Evolutionary conservation across 805 yeast genomes (phyloP).

Genomic region (Torulaspora quercuum): DNA sequence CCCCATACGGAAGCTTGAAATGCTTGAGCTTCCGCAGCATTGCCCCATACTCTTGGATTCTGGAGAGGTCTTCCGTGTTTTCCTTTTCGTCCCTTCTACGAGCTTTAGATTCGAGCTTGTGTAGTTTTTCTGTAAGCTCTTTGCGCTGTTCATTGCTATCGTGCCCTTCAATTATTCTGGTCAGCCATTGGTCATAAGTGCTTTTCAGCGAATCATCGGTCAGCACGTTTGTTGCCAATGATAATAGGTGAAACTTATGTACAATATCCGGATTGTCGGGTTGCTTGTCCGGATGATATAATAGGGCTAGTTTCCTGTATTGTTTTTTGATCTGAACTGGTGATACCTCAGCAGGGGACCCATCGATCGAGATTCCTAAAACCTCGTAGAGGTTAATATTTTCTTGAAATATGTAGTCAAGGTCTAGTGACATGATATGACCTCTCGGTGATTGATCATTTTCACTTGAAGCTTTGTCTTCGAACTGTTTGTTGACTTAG

Average conservation of each 20-base stretch:
- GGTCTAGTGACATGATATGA: slow-evolving; percentile 15
- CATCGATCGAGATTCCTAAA: slow-evolving; percentile 43
- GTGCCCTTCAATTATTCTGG: not conserved
- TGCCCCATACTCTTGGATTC: slow-evolving; percentile 29
- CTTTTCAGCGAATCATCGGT: slow-evolving; percentile 18
- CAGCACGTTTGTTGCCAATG: slow-evolving; percentile 29
- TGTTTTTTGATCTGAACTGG: slow-evolving; percentile 19
- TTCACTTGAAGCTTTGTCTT: too few species aligned
- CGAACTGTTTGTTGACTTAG: too few species aligned
- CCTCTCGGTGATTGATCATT: too few species aligned
- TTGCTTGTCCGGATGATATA: slow-evolving; percentile 32
- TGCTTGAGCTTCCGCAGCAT: slow-evolving; percentile 29
- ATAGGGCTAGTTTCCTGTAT: slow-evolving; percentile 25
- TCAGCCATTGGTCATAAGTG: slow-evolving; percentile 28
- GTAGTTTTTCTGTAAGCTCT: slow-evolving; percentile 10
- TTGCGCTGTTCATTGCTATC: slow-evolving; percentile 4
- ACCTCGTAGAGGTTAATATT: slow-evolving; percentile 40
- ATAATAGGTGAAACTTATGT: slow-evolving; percentile 28
- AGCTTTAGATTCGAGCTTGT: slow-evolving; percentile 7
- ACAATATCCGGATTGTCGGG: slow-evolving; percentile 15
- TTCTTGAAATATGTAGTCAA: slow-evolving; percentile 10
- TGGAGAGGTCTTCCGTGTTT: slow-evolving; percentile 5
- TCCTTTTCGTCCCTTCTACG: not conserved
- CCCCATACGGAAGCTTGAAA: slow-evolving; percentile 25
- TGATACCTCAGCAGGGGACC: slow-evolving; percentile 45